Evolutionary conservation across 2,329 filamentous ascomycete species (phyloP).

Genomic region (Sporothrix euskadiensis): DNA sequence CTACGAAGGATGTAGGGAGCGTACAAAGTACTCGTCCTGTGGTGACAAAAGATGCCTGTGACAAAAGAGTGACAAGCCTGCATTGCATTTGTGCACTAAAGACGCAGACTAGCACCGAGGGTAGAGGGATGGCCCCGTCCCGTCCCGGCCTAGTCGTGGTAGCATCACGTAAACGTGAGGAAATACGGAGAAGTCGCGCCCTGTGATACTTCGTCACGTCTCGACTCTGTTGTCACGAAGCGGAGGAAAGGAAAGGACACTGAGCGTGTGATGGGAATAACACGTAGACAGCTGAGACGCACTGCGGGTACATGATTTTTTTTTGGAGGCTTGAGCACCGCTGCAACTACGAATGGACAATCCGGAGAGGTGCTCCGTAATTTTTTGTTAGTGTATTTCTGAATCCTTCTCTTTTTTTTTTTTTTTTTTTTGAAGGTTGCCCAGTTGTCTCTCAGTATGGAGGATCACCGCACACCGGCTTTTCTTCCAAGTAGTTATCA

Average conservation of each 20-base stretch:
- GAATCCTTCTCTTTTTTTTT: neutral
- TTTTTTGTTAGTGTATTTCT: neutral
- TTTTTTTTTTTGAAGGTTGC: neutral
- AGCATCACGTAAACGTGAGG: neutral
- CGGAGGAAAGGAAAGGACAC: neutral
- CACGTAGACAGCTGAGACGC: neutral
- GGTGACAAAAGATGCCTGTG: neutral
- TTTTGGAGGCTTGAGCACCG: neutral
- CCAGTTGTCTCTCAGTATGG: neutral
- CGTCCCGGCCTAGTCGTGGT: slow-evolving; percentile 16
- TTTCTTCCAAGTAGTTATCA: neutral
- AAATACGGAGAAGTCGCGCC: neutral
- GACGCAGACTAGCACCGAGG: neutral
- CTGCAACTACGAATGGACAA: neutral
- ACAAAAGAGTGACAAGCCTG: neutral
- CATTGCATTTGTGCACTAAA: neutral
- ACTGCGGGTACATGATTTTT: neutral
- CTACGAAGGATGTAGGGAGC: neutral
- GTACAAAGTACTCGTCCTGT: no score
- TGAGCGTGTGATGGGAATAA: neutral
- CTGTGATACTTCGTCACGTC: neutral
- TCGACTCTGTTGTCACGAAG: no score
- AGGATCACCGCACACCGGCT: neutral
- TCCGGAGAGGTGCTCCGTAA: neutral
- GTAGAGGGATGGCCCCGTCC: slow-evolving; percentile 10